Base-by-base conservation (phyloP, 768 basidiomycete genomes). In the Candolleomyces aberdarensis region DNA sequence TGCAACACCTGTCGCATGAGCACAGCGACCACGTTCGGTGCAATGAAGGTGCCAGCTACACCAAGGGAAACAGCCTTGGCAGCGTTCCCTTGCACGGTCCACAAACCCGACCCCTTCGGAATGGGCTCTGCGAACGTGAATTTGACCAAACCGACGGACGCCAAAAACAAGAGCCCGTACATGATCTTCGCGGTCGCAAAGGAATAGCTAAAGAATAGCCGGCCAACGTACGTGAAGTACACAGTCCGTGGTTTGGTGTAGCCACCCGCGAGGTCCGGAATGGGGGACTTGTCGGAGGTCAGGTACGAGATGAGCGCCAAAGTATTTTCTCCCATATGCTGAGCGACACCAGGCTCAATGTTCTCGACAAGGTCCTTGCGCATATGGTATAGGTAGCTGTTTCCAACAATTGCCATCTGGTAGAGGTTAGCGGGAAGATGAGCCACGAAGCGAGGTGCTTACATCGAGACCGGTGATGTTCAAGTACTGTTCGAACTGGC, bases 371-470 rank as follows among this genome's bases (percentile, higher is more conserved):
- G 65, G 72, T 96, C 94, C 78, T 92, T 92, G 52, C 90, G 86
- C 76, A 94, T 98, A 73, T 98, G 95, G 69, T 97, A 98, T 57
- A 94, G 77, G 71, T 97, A 98, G 65, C 91, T 92, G 72, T 96
- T 92, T 14, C 93, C 92, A 3, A 96, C 87, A 29, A 96, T 76
- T 0, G 95, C 95, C 83, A 96, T 93, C 91, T 93, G 64, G n/a
- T 32, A 54, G 53, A 49, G 40, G 59, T 62, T 51, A 46, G 54
- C 36, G 13, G 56, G 8, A 19, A 57, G 20, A 19, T 32, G 19
- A 41, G 22, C 44, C 39, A 49, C 22, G 20, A 26, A 36, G 11
- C 6, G 36, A 39, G 43, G 14, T 49, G 75, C 86, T 67, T 68
- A 92, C 92, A 71, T 98, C 96, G 20, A 98, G 74, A 11, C 96